Evolutionary conservation across 441 rosid genomes (phyloP).

Genomic region (Daphne laureola): DNA sequence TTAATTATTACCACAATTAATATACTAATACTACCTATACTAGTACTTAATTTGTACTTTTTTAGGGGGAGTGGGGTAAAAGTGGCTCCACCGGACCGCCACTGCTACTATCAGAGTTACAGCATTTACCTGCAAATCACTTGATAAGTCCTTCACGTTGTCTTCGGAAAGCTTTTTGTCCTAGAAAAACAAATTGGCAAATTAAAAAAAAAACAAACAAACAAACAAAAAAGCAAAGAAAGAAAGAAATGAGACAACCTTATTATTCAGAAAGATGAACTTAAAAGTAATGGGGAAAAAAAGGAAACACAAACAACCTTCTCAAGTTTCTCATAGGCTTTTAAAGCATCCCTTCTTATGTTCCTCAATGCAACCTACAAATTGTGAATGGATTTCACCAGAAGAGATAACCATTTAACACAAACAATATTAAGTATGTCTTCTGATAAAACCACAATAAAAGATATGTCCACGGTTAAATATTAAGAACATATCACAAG

Average conservation of each 20-base stretch:
- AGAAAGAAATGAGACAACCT: too few species aligned
- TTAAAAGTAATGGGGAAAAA: not conserved
- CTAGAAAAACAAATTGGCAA: constrained; percentile 22
- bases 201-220: too few species aligned
- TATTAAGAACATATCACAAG: too few species aligned
- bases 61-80: too few species aligned
- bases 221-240: too few species aligned
- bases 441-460: too few species aligned
- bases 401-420: not conserved
- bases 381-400: constrained; percentile 1
- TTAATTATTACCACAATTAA: too few species aligned
- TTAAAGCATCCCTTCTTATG: constrained; percentile 87
- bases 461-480: too few species aligned
- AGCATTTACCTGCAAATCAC: constrained; percentile 91
- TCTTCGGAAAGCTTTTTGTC: constrained; percentile 96
- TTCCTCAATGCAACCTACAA: constrained; percentile 81
- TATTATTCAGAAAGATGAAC: not conserved
- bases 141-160: constrained; percentile 81
- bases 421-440: not conserved
- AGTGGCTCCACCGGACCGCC: too few species aligned
- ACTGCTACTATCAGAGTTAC: too few species aligned
- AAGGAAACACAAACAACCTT: constrained; percentile 56
- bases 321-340: constrained; percentile 85
- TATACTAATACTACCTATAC: too few species aligned
- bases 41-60: too few species aligned